Evolutionary conservation across 139 green algal species (phyloP).

Genomic region (Protoeuglena noctilucae): DNA sequence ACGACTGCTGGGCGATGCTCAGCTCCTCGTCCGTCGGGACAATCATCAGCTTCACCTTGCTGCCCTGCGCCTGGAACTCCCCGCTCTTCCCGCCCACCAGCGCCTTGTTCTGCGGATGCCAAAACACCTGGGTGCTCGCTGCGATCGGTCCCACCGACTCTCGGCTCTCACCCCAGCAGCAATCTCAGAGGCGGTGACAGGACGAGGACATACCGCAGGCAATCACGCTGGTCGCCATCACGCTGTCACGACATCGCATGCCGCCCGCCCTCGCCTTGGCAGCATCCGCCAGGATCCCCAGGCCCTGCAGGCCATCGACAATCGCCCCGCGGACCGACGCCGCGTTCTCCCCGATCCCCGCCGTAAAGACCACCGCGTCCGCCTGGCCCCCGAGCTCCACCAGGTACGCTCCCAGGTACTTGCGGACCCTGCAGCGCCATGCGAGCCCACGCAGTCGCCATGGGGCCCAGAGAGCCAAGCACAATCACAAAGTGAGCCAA

Average conservation of each 20-base stretch:
- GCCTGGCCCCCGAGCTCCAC: conserved; percentile 45
- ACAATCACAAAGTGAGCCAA: too few species aligned
- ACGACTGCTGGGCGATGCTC: conserved; percentile 67
- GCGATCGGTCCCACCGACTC: too few species aligned
- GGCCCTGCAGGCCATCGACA: conserved; percentile 30
- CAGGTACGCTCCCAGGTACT: conserved; percentile 75
- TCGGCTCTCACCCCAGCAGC: too few species aligned
- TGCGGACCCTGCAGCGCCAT: conserved; percentile 45
- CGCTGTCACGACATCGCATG: too few species aligned
- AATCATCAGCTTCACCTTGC: conserved; percentile 47
- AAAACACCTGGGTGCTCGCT: too few species aligned
- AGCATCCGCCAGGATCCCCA: too few species aligned
- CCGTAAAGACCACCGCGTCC: conserved; percentile 76
- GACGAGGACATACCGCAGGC: too few species aligned
- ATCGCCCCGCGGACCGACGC: conserved; percentile 26
- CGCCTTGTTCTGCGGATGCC: conserved; percentile 41
- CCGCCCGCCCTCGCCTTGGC: too few species aligned
- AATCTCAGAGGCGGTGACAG: too few species aligned
- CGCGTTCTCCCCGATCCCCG: conserved; percentile 58
- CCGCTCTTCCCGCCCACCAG: conserved; percentile 15
- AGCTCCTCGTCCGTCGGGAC: conserved; percentile 85
- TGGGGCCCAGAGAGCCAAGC: too few species aligned
- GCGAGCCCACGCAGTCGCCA: too few species aligned
- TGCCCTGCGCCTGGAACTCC: conserved; percentile 28
- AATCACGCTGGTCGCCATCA: too few species aligned